Percentiles rank a stretch among this genome's conserved stretches.
Evolutionary conservation across 108 stramenopile species (phyloP).

Genomic region (Epipyxis sp.): DNA sequence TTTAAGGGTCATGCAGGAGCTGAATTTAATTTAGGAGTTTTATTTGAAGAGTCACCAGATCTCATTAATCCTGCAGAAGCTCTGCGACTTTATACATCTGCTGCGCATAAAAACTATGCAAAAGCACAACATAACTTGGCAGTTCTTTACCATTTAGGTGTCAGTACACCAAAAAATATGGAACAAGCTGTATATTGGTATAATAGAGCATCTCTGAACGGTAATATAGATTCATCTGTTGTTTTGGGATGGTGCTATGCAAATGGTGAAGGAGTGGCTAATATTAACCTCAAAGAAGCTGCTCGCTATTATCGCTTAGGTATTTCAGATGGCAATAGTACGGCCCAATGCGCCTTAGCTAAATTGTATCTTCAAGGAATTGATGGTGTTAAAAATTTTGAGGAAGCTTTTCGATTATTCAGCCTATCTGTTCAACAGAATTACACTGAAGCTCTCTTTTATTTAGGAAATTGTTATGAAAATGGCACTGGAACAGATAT

Average conservation of each 20-base stretch:
- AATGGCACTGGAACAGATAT: not conserved
- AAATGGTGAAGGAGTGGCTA: conserved; percentile 1
- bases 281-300: too few species aligned
- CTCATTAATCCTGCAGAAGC: too few species aligned
- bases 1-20: too few species aligned
- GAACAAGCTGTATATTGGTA: not conserved
- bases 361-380: too few species aligned
- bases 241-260: not conserved
- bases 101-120: not conserved
- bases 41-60: too few species aligned
- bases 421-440: not conserved
- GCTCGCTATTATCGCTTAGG: too few species aligned
- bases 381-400: not conserved
- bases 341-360: too few species aligned
- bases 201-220: not conserved
- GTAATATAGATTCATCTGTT: not conserved
- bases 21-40: too few species aligned
- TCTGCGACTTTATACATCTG: too few species aligned
- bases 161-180: not conserved
- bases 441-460: not conserved
- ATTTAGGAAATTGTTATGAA: not conserved
- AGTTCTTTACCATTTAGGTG: not conserved
- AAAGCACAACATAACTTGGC: not conserved
- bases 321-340: too few species aligned
- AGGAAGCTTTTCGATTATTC: not conserved